phyloP scores from a whole-genome alignment of 148 eudicot species.

The Rhododendron kiyosumense region DNA sequence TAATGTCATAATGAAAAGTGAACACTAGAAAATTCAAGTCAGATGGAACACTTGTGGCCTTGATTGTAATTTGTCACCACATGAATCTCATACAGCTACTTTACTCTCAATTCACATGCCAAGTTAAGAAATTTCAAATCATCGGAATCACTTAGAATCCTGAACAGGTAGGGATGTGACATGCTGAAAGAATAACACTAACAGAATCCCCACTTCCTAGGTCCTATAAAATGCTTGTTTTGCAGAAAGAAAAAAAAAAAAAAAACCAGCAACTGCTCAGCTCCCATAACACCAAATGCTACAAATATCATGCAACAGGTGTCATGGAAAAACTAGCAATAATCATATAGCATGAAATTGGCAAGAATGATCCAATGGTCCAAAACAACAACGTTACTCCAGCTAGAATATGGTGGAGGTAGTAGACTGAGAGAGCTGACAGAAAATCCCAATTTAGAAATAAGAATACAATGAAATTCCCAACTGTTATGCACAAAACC shows the following conservation, averaged over 20 bases:
- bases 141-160: background rate
- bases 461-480: background rate
- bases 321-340: background rate
- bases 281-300: background rate
- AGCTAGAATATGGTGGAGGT: background rate
- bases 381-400: background rate
- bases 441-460: background rate
- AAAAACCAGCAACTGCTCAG: background rate
- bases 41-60: background rate
- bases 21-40: background rate
- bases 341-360: background rate
- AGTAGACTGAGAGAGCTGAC: background rate
- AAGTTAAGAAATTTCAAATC: background rate
- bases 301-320: background rate
- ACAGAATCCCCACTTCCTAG: background rate
- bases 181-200: background rate
- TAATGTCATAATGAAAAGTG: background rate
- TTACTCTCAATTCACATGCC: background rate
- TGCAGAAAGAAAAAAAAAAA: background rate
- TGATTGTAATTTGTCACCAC: background rate
- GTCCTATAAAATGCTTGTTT: background rate
- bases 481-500: background rate
- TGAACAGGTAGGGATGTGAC: background rate
- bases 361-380: background rate
- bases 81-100: background rate